phyloP scores from a whole-genome alignment of 768 basidiomycete genomes.

The Kockovaella imperatae region DNA sequence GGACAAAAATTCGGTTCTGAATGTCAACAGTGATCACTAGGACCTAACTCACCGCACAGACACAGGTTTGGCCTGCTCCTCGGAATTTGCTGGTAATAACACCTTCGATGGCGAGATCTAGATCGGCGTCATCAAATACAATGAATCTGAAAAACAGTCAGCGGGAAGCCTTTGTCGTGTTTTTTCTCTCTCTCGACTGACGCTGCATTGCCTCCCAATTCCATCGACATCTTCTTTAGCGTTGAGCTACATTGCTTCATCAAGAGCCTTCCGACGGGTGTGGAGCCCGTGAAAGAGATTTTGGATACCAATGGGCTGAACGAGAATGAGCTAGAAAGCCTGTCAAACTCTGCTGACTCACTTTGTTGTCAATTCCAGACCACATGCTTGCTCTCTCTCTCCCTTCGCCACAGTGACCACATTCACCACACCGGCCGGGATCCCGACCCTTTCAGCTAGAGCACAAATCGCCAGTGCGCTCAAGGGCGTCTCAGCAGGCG shows the following conservation, averaged over 20 bases:
- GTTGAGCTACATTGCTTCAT: slow-evolving; percentile 26
- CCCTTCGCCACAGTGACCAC: slow-evolving; percentile 20
- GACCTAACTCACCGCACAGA: slow-evolving; percentile 12
- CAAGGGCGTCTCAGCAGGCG: slow-evolving; percentile 29
- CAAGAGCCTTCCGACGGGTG: slow-evolving; percentile 24
- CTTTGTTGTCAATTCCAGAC: slow-evolving; percentile 22
- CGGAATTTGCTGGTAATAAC: slow-evolving; percentile 19
- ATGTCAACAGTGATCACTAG: not conserved
- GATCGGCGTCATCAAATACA: slow-evolving; percentile 15
- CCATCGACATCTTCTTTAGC: slow-evolving; percentile 32
- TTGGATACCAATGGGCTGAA: slow-evolving; percentile 16
- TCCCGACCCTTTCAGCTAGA: slow-evolving; percentile 24
- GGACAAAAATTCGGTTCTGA: slow-evolving; percentile 77
- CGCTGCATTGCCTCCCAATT: slow-evolving; percentile 28
- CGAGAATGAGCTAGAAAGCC: not conserved
- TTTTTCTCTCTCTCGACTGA: not conserved
- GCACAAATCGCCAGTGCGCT: slow-evolving; percentile 22
- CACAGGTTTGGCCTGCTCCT: slow-evolving; percentile 14
- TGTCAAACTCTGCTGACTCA: not conserved
- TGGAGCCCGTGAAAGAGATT: slow-evolving; percentile 31
- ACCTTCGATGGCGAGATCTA: slow-evolving; percentile 9
- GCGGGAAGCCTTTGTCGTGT: not conserved
- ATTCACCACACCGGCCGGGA: slow-evolving; percentile 31
- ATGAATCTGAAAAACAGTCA: slow-evolving; percentile 9
- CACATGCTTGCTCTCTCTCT: slow-evolving; percentile 17